Evolutionary conservation across 2,329 filamentous ascomycete genomes (phyloP).

Genomic region (Ciborinia camelliae): DNA sequence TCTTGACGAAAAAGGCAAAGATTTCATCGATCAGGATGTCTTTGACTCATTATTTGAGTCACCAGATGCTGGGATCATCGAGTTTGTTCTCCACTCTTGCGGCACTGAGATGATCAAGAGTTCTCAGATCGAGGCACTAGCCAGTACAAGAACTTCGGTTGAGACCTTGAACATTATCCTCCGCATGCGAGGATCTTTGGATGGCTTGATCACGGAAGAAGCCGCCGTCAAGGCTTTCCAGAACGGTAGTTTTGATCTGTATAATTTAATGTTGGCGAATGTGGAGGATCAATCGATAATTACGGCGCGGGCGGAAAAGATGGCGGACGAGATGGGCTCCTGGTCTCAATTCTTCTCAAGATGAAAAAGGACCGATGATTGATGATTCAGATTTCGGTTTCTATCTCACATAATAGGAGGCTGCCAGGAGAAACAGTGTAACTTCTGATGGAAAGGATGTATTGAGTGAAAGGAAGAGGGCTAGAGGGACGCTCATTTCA

Average conservation of each 20-base stretch:
- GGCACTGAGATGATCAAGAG: neutral
- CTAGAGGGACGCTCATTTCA: too few species aligned
- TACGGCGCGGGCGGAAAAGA: neutral
- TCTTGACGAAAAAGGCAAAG: neutral
- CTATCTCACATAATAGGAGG: too few species aligned
- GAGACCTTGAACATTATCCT: neutral
- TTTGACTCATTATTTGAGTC: neutral
- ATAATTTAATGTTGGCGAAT: neutral
- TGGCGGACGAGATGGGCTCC: neutral
- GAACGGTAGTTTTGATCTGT: fast-evolving
- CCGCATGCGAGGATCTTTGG: neutral
- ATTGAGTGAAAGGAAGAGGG: too few species aligned
- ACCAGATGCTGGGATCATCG: neutral
- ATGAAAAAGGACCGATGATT: too few species aligned
- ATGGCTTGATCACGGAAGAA: neutral
- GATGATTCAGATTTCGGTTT: too few species aligned
- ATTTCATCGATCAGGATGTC: neutral
- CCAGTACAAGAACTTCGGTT: neutral
- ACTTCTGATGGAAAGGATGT: neutral
- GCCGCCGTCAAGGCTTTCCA: neutral
- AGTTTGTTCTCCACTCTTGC: neutral
- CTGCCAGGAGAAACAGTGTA: neutral
- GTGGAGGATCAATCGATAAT: neutral
- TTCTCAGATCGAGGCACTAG: neutral
- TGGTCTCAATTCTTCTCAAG: neutral